A percentile compares a stretch with the other conserved stretches of the same genome.
These are phyloP conservation scores for Phytophthora citrophthora DNA, from an alignment of 352 stramenopile genomes.

Conservation along the genomic window DNA sequence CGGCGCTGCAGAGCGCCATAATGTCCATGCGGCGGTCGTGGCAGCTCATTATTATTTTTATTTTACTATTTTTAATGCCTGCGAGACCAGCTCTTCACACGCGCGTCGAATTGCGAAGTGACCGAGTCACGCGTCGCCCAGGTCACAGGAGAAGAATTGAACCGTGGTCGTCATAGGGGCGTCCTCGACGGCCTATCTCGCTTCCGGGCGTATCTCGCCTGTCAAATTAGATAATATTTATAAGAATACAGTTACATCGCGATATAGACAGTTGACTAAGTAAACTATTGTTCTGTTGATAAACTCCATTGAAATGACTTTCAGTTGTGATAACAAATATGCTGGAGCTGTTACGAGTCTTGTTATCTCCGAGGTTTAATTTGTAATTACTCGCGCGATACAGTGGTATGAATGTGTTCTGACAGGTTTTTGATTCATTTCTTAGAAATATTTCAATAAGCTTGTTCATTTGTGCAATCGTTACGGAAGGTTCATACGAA, in stretches of 20 bases:
- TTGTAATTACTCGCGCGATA: conserved; percentile 9
- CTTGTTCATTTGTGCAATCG: neutral
- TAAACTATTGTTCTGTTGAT: too few species aligned
- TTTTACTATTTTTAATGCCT: neutral
- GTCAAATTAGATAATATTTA: neutral
- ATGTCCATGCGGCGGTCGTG: conserved; percentile 48
- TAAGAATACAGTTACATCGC: too few species aligned
- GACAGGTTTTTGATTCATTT: neutral
- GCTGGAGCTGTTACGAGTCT: too few species aligned
- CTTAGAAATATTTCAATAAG: conserved; percentile 4
- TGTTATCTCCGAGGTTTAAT: conserved; percentile 13
- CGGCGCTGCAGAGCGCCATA: conserved; percentile 26
- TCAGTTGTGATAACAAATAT: too few species aligned
- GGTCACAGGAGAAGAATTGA: conserved; percentile 11
- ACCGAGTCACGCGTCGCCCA: neutral
- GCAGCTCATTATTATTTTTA: conserved; percentile 7
- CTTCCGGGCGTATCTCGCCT: neutral
- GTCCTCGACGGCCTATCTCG: conserved; percentile 13
- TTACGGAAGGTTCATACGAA: neutral
- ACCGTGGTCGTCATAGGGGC: conserved; percentile 22
- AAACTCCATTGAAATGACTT: too few species aligned
- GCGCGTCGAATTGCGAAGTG: conserved; percentile 29
- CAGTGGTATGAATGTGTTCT: conserved; percentile 1
- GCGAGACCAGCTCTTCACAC: conserved; percentile 4
- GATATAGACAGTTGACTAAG: too few species aligned